Evolutionary conservation across 1,139 yeast genomes (phyloP), one percentile per base, ranked within the genome.

Genomic region (Blastobotrys raffinosifermentans): DNA sequence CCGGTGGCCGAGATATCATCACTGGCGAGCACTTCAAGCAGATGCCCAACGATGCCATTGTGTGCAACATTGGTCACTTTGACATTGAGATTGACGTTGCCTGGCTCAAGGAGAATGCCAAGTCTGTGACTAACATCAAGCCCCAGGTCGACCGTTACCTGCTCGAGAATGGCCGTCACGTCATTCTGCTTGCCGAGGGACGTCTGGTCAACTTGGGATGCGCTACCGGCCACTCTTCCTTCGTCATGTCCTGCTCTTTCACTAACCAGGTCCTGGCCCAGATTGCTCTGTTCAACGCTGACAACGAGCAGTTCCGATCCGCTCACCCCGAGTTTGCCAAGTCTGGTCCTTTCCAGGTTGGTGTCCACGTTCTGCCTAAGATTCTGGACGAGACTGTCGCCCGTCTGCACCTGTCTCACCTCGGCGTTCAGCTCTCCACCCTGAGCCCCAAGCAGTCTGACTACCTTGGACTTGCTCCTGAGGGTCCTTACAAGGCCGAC

Each of bases 31-130:
- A 91, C 74, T 91, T 91, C 68, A 72, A 72, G 58, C 71, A 69
- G 56, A 91, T 91, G 98, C 97, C 96, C 71, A 95, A 91, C 71
- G 98, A 91, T 66, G 98, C 99, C 60, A 93, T 91, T 67, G 98
- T 91, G 50, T 93, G 97, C 77, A 91, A 91, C 94, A 91, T 91
- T 73, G 99, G 99, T 68, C 99, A 91, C 75, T 91, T 91, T 61
- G 99, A 91, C 71, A 87, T 91, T 64, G 99, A 91, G 76, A 93
- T 91, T 60, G 99, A 91, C 48, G 51, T 46, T 67, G 66, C 49
- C 57, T 66, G 47, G 61, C 61, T 34, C 51, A 55, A 46, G 60
- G 62, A 22, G 64, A 75, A 54, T 66, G 32, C 68, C 63, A 33
- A 48, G 51, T 45, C 55, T 39, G 51, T 48, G 15, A 51, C 85